Conservation (phyloP, 306 rosid genomes). For the Crataegus laevigata region DNA sequence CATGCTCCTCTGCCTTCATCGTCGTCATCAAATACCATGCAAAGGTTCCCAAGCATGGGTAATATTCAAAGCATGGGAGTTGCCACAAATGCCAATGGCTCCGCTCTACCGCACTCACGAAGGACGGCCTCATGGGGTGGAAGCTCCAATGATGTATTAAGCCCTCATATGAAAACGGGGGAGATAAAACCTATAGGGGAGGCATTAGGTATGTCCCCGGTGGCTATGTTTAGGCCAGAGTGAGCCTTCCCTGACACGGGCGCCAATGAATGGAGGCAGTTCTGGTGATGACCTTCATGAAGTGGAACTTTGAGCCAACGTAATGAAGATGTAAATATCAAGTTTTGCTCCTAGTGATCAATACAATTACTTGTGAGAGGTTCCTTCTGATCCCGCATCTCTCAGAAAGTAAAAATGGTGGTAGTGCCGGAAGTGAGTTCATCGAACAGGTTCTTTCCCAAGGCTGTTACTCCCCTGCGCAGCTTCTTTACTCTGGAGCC, state of each 20-base stretch:
- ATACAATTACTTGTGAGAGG: constrained; percentile 36
- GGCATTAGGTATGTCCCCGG: constrained; percentile 40
- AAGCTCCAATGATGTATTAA: constrained; percentile 40
- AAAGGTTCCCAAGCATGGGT: constrained; percentile 62
- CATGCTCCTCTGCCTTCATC: constrained; percentile 27
- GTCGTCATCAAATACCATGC: constrained; percentile 13
- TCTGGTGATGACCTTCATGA: constrained; percentile 73
- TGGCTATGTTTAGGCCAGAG: constrained; percentile 32
- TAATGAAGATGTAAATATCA: constrained; percentile 60
- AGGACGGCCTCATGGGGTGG: constrained; percentile 84
- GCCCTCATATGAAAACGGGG: constrained; percentile 32
- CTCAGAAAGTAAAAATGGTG: constrained; percentile 28
- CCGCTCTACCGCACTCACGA: constrained; percentile 41
- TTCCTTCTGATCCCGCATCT: constrained; percentile 44
- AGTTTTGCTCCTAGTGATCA: constrained; percentile 56
- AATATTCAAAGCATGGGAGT: constrained; percentile 39
- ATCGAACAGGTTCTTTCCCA: constrained; percentile 7
- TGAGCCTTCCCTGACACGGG: constrained; percentile 28
- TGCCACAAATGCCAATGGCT: constrained; percentile 6
- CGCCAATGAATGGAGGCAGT: constrained; percentile 35
- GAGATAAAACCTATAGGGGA: constrained; percentile 44
- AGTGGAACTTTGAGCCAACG: constrained; percentile 74
- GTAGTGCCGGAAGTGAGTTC: constrained; percentile 26
- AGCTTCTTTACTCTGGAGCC: constrained; percentile 18
- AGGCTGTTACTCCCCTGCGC: constrained; percentile 5